These are phyloP conservation scores for Candida silvicultrix DNA, from an alignment of 805 yeast genomes.

Conservation along the genomic window DNA sequence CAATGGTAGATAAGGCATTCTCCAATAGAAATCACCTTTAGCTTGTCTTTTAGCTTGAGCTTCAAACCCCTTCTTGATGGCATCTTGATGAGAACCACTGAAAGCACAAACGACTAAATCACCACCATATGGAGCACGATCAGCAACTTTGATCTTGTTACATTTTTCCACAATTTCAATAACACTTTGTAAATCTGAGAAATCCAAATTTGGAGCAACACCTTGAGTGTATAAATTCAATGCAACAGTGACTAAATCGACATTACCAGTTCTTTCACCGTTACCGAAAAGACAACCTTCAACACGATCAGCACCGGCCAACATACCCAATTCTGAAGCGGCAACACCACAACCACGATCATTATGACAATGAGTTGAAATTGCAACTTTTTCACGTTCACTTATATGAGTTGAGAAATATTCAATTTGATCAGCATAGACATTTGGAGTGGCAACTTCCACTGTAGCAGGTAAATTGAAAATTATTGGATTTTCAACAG, in stretches of 20 bases:
- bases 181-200: conserved; percentile 59
- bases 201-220: conserved; percentile 63
- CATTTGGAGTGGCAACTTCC: conserved; percentile 69
- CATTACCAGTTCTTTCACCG: conserved; percentile 85
- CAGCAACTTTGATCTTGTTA: conserved; percentile 67
- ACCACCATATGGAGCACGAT: conserved; percentile 80
- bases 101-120: conserved; percentile 75
- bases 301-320: conserved; percentile 84
- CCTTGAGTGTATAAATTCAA: conserved; percentile 77
- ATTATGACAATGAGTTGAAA: conserved; percentile 71
- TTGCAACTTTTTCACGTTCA: conserved; percentile 65
- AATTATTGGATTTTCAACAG: conserved; percentile 66
- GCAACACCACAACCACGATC: conserved; percentile 85
- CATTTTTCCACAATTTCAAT: conserved; percentile 70
- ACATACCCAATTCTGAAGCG: conserved; percentile 67
- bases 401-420: conserved; percentile 61
- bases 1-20: conserved; percentile 70
- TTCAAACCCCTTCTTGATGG: conserved; percentile 60
- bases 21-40: conserved; percentile 50
- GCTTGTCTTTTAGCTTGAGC: conserved; percentile 45
- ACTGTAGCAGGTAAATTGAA: conserved; percentile 80
- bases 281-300: conserved; percentile 81
- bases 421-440: conserved; percentile 77
- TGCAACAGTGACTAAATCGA: conserved; percentile 70
- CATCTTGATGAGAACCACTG: conserved; percentile 70